Conservation (phyloP, 2,329 filamentous ascomycete species). For the Truncatella angustata region DNA sequence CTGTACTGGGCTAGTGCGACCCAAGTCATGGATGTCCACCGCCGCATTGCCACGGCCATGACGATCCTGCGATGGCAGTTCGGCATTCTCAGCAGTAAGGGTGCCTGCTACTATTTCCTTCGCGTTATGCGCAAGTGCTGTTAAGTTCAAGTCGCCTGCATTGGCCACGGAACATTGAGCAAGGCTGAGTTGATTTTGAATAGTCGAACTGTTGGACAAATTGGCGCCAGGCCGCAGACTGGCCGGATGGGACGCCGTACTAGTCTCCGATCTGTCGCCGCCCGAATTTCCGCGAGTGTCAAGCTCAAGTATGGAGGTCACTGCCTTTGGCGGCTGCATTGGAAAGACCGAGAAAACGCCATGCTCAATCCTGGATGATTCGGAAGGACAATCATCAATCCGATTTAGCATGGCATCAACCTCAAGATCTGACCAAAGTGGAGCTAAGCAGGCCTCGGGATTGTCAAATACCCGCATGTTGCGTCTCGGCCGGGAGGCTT, state of each 20-base stretch:
- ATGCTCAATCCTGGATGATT: not conserved
- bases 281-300: too few relatives aligned
- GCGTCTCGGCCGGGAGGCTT: not conserved
- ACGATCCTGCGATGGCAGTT: not conserved
- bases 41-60: not conserved
- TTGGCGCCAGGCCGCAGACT: too few relatives aligned
- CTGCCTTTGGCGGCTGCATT: too few relatives aligned
- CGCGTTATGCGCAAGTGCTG: not conserved
- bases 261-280: too few relatives aligned
- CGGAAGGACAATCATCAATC: conserved; percentile 14
- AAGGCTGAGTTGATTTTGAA: too few relatives aligned
- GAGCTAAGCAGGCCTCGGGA: not conserved
- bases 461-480: not conserved
- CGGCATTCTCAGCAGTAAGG: not conserved
- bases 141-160: not conserved
- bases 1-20: not conserved
- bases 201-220: too few relatives aligned
- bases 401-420: conserved; percentile 5
- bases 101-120: not conserved
- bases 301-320: too few relatives aligned
- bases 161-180: too few relatives aligned
- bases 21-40: not conserved
- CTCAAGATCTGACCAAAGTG: conserved; percentile 7
- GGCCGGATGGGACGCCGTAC: too few relatives aligned
- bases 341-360: conserved; percentile 8